phyloP scores from a whole-genome alignment of 805 yeast species.

The Hanseniaspora lachancei region DNA sequence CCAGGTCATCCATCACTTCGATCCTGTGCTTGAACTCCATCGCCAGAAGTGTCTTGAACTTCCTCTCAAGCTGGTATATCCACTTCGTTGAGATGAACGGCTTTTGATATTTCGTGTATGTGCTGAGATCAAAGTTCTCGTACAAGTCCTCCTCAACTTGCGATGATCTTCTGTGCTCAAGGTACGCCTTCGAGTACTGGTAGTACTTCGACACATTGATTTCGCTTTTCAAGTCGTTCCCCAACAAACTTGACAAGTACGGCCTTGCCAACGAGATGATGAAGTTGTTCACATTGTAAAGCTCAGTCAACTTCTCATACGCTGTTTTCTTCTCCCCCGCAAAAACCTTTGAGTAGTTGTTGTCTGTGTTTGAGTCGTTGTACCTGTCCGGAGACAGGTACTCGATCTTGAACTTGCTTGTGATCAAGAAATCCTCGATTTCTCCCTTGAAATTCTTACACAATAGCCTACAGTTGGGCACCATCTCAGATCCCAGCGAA shows the following conservation, averaged over 20 bases:
- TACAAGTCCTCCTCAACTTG: slow-evolving; percentile 10
- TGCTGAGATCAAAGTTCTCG: slow-evolving; percentile 17
- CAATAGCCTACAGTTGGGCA: slow-evolving; percentile 41
- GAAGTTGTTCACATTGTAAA: slow-evolving; percentile 89
- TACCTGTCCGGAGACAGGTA: slow-evolving; percentile 19
- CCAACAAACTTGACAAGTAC: slow-evolving; percentile 77
- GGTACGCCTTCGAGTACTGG: slow-evolving; percentile 24
- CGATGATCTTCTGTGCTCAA: slow-evolving; percentile 14
- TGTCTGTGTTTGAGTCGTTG: slow-evolving; percentile 34
- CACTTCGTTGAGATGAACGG: slow-evolving; percentile 26
- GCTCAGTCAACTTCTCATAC: slow-evolving; percentile 75
- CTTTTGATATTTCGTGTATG: slow-evolving; percentile 25
- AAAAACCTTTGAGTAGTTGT: slow-evolving; percentile 25
- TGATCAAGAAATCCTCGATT: slow-evolving; percentile 37
- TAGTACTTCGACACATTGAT: slow-evolving; percentile 31
- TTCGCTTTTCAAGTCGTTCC: slow-evolving; percentile 67
- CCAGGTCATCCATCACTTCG: slow-evolving; percentile 64
- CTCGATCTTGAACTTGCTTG: slow-evolving; percentile 28
- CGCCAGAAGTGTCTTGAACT: slow-evolving; percentile 44
- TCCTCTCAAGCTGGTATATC: slow-evolving; percentile 28
- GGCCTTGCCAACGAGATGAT: slow-evolving; percentile 87
- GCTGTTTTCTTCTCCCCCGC: slow-evolving; percentile 46
- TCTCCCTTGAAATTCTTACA: slow-evolving; percentile 54
- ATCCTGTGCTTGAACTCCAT: slow-evolving; percentile 78
- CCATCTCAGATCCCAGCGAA: slow-evolving; percentile 60